Base-by-base conservation (phyloP, 2,329 filamentous ascomycete genomes). In the Exophiala lecanii-corni region DNA sequence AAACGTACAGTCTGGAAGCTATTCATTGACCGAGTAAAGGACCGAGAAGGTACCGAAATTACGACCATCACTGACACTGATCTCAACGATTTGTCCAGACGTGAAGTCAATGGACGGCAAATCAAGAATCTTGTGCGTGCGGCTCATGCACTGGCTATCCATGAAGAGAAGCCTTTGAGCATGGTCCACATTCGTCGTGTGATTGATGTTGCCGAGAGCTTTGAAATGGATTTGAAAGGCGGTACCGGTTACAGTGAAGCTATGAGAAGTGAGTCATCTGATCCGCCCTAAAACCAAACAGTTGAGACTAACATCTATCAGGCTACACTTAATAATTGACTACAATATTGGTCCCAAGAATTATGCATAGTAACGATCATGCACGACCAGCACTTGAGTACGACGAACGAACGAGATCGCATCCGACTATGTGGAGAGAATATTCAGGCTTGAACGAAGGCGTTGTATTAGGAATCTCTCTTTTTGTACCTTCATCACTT, bases 111-210 rank as follows among this genome's bases (percentile, higher is more conserved):
- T 51, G 81, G 81, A 18, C 70, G 81, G 28, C 72, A 89, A 76
- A 94, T 94, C 72, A 94, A 94, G 71, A 94, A 94, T 61, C 82
- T 84, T 9, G 82, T 94, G 36, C 79, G 84, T 43, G 89, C 86
- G 0, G 86, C 86, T 2, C 87, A 94, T 63, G 84, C 85, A 0
- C 73, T 95, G 12, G 87, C 89, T 1, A 75, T 91, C 33, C 84
- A 86, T 51, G 85, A 89, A 62, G 72, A 76, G 18, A 76, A 82
- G 46, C 70, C 77, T 3, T 74, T 95, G 21, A 77, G 78, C 41
- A 89, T 94, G 83, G 73, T 73, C 37, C 87, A 94, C 58, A 84
- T 95, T 60, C 78, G 77, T 54, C 78, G 86, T 49, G 86, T 94
- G 9, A 74, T 95, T n/a, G 84, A 89, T 32, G 86, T 94, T 2